phyloP scores from a whole-genome alignment of 2,329 filamentous ascomycete species.

The Cadophora malorum region DNA sequence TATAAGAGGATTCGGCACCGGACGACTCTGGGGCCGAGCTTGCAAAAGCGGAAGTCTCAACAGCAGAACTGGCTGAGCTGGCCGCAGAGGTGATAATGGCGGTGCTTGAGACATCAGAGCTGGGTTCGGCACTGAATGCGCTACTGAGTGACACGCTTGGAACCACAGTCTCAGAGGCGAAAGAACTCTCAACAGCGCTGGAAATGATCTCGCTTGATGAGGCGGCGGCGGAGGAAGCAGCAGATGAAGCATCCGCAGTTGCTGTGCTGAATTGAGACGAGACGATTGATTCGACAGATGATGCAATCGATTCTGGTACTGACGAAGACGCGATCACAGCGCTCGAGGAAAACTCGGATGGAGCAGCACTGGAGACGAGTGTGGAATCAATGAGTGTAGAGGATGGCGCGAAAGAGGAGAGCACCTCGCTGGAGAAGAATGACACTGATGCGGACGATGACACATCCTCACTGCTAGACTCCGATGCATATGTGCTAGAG shows the following conservation, averaged over 20 bases:
- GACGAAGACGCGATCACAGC: too few species aligned
- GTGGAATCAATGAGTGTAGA: too few species aligned
- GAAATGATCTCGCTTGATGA: not conserved
- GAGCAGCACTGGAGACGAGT: too few species aligned
- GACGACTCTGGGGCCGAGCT: not conserved
- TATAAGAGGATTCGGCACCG: not conserved
- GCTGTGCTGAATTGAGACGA: not conserved
- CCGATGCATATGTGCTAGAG: too few species aligned
- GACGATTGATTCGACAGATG: too few species aligned
- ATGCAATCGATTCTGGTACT: too few species aligned
- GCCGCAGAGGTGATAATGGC: not conserved
- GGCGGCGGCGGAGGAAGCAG: not conserved
- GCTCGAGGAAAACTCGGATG: too few species aligned
- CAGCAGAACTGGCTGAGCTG: not conserved
- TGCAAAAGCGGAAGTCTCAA: not conserved
- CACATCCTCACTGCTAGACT: too few species aligned
- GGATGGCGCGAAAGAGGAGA: too few species aligned
- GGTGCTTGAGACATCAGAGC: not conserved
- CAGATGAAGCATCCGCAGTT: not conserved
- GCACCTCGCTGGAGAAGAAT: too few species aligned
- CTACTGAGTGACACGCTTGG: not conserved
- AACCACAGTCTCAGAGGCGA: not conserved
- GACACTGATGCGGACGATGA: too few species aligned
- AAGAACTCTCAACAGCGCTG: not conserved
- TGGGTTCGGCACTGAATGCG: not conserved